These are phyloP conservation scores for Saturnispora dispora DNA, from an alignment of 805 yeast genomes.

Conservation along the genomic window DNA sequence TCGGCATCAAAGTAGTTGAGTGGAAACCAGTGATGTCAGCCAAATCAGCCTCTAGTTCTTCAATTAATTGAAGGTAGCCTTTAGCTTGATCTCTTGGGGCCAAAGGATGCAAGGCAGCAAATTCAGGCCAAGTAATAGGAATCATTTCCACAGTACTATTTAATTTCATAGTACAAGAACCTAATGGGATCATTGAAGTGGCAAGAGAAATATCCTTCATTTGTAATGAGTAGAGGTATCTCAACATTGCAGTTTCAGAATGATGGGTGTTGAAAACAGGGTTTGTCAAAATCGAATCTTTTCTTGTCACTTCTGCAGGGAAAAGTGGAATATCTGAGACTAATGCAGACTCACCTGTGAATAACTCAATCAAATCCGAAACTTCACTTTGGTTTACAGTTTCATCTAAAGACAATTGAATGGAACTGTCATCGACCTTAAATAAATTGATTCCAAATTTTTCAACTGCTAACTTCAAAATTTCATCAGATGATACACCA, in stretches of 20 bases:
- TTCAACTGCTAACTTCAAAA: conserved; percentile 50
- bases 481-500: conserved; percentile 43
- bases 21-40: conserved; percentile 90
- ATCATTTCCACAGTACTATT: conserved; percentile 94
- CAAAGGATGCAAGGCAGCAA: conserved; percentile 83
- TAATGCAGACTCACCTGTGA: conserved; percentile 35
- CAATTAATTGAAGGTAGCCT: conserved; percentile 72
- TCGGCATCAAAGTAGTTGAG: conserved; percentile 88
- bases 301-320: conserved; percentile 42
- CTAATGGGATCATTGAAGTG: conserved; percentile 93
- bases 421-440: conserved; percentile 49
- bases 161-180: conserved; percentile 97
- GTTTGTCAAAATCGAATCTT: conserved; percentile 54
- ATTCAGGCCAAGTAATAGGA: conserved; percentile 92
- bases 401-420: conserved; percentile 87
- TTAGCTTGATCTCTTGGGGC: conserved; percentile 82
- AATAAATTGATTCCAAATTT: conserved; percentile 67
- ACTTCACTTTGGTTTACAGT: conserved; percentile 63
- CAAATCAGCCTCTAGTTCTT: conserved; percentile 73
- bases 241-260: conserved; percentile 89
- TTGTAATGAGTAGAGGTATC: conserved; percentile 82
- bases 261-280: conserved; percentile 81
- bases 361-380: conserved; percentile 44
- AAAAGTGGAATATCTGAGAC: conserved; percentile 36
- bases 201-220: conserved; percentile 86